Evolutionary conservation across 2,329 filamentous ascomycete genomes (phyloP), one percentile per base, ranked within the genome.

Genomic region (Cladosporium halotolerans): DNA sequence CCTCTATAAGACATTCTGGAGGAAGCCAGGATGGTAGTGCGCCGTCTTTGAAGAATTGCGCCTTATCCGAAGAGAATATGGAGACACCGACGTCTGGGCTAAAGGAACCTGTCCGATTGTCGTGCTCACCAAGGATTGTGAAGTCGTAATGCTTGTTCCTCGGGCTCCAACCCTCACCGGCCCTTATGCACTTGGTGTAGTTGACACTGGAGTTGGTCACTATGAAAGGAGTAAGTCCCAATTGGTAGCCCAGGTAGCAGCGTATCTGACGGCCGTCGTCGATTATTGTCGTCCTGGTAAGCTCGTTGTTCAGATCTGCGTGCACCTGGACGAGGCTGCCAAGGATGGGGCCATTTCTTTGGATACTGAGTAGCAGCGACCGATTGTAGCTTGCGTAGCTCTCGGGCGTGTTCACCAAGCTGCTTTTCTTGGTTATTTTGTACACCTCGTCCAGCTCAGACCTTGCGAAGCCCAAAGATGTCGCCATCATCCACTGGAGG

Each of bases 141-240:
- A 66, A 64, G 9, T 38, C 45, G n/a, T 52, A 45, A 10, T 52
- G 14, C 19, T 56, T 57, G 34, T 62, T 62, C 8, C 45, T 50
- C 4, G 52, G 13, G 32, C 57, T 56, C 62, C 61, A 63, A 18
- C 61, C 63, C 9, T 16, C 10, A 16, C 62, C 62, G 5, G 54
- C 40, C 32, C 57, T 58, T n/a, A 63, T 54, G 53, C 63, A 66
- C 32, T 61, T 60, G 3, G 59, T 64, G 45, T 60, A 63, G 8
- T 42, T 56, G 5, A 41, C 47, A 5, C 42, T 54, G 13, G 31
- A 16, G 14, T 31, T 36, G 18, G 41, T 11, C 5, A 19, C 40
- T 18, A 23, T 38, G 14, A 23, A 28, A 5, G 23, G 31, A 3
- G 32, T 6, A 7, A 23, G 36, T 2, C 13, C 14, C 10, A 31